These are phyloP conservation scores for Rossbeevera mucosa DNA, from an alignment of 768 basidiomycete species.

Conservation along the genomic window DNA sequence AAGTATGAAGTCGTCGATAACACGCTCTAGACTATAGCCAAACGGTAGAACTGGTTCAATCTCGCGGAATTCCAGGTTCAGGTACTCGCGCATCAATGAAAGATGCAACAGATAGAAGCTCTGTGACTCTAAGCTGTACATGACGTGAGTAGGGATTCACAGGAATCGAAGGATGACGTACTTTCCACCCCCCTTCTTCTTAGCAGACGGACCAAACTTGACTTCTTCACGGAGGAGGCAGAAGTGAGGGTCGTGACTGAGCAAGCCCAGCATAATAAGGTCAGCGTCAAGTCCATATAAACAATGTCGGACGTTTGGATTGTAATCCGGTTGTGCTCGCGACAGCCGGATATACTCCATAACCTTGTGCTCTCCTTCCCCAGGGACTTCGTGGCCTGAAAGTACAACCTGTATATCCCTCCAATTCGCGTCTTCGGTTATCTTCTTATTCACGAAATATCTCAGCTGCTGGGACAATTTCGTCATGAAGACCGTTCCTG, in stretches of 20 bases:
- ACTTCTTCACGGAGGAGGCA: slow-evolving; percentile 97
- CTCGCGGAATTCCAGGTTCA: slow-evolving; percentile 89
- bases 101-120: slow-evolving; percentile 96
- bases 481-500: slow-evolving; percentile 95
- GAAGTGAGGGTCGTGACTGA: slow-evolving; percentile 98
- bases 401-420: slow-evolving; percentile 86
- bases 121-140: slow-evolving; percentile 58
- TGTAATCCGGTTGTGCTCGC: slow-evolving; percentile 92
- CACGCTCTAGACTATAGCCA: slow-evolving; percentile 82
- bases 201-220: slow-evolving; percentile 83
- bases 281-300: slow-evolving; percentile 98
- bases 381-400: slow-evolving; percentile 96
- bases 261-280: slow-evolving; percentile 93
- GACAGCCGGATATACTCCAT: slow-evolving; percentile 98
- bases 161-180: slow-evolving; percentile 20
- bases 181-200: slow-evolving; percentile 64
- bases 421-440: slow-evolving; percentile 96
- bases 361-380: slow-evolving; percentile 99
- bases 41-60: slow-evolving; percentile 67
- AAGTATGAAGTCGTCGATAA: slow-evolving; percentile 97
- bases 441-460: slow-evolving; percentile 98
- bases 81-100: slow-evolving; percentile 92
- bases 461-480: slow-evolving; percentile 85
- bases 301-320: slow-evolving; percentile 96
- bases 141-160: slow-evolving; percentile 6